Conservation (phyloP, 169 alveolate genomes). For the Cryptosporidium canis region DNA sequence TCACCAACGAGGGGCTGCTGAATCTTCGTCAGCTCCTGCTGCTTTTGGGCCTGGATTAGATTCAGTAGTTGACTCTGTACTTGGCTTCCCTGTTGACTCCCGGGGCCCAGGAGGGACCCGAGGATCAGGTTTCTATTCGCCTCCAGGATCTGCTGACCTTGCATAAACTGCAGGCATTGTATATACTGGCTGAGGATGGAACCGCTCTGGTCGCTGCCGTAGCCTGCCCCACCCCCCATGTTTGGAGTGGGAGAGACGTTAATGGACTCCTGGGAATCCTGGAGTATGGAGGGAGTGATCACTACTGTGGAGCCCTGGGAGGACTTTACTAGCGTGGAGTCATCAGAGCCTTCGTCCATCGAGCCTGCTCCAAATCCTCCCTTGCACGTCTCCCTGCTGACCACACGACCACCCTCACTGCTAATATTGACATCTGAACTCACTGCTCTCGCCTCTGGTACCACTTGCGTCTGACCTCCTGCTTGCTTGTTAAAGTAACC, state of each 20-base stretch:
- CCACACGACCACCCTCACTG: neutral
- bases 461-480: neutral
- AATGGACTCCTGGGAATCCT: neutral
- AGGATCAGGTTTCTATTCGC: neutral
- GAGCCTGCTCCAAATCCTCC: neutral
- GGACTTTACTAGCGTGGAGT: conserved; percentile 26
- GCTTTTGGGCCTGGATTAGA: neutral
- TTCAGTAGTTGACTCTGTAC: neutral
- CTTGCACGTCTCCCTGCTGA: neutral
- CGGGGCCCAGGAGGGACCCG: neutral
- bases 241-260: neutral
- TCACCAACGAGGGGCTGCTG: neutral
- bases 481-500: neutral
- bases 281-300: neutral
- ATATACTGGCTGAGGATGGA: neutral
- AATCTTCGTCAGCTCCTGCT: neutral
- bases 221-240: neutral
- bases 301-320: conserved; percentile 54
- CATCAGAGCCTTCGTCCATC: conserved; percentile 5
- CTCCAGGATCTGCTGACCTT: neutral
- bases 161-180: conserved; percentile 17
- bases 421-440: neutral
- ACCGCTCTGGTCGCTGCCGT: neutral
- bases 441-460: neutral
- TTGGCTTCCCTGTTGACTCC: neutral